Conservation (phyloP, 441 rosid species). For the Corymbia citriodora region DNA sequence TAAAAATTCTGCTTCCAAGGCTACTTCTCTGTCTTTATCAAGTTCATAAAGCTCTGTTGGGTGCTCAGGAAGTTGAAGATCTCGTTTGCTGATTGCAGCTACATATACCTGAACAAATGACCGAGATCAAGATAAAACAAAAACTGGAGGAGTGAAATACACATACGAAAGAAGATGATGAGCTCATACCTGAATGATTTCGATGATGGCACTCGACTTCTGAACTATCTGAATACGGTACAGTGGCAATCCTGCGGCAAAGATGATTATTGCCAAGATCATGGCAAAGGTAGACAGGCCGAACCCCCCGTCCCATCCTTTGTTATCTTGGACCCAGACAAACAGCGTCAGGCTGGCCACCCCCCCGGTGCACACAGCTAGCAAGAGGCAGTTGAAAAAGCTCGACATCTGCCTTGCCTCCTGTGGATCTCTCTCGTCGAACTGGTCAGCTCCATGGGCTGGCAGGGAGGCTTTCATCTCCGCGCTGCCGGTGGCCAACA, state of each 20-base stretch:
- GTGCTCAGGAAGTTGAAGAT: constrained; percentile 40
- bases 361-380: constrained; percentile 31
- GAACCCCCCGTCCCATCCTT: constrained; percentile 60
- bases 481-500: constrained; percentile 38
- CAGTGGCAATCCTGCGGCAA: constrained; percentile 29
- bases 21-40: constrained; percentile 31
- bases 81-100: constrained; percentile 41
- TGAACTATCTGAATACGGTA: constrained; percentile 31
- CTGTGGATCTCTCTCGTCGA: constrained; percentile 34
- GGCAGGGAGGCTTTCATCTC: constrained; percentile 50
- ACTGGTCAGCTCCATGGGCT: constrained; percentile 54
- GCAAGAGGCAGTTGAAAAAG: constrained; percentile 43
- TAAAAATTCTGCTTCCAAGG: constrained; percentile 27
- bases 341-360: constrained; percentile 35
- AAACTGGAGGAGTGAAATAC: background rate
- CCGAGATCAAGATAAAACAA: background rate
- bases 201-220: constrained; percentile 28
- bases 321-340: constrained; percentile 50
- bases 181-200: constrained; percentile 38
- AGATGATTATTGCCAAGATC: constrained; percentile 27
- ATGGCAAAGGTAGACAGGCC: constrained; percentile 23
- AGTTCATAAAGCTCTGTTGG: constrained; percentile 43
- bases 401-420: constrained; percentile 47
- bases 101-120: constrained; percentile 34
- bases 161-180: background rate